A percentile compares a stretch with the other conserved stretches of the same genome.
Evolutionary conservation across 2,329 filamentous ascomycete genomes (phyloP).

Genomic region (Paraphaeosphaeria sporulosa): DNA sequence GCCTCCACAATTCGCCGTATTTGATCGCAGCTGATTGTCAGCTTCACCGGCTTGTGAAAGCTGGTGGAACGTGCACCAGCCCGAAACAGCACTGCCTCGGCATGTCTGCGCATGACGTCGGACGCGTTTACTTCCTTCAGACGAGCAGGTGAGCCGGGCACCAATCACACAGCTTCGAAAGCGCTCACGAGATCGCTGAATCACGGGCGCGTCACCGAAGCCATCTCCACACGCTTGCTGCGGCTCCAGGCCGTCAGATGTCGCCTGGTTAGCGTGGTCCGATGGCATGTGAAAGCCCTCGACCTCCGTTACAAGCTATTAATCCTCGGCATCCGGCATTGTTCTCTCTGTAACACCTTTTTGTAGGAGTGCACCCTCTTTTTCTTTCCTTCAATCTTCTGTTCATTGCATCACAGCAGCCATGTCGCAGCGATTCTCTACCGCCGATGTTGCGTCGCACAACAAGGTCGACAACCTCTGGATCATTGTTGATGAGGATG

Average conservation of each 20-base stretch:
- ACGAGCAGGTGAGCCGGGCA: constrained; percentile 33
- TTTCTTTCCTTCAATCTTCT: constrained; percentile 5
- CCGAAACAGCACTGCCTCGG: constrained; percentile 35
- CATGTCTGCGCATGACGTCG: constrained; percentile 40
- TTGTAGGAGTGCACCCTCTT: constrained; percentile 21
- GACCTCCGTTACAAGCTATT: constrained; percentile 31
- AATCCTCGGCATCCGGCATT: constrained; percentile 25
- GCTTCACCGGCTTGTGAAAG: constrained; percentile 16
- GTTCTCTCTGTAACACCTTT: constrained; percentile 27
- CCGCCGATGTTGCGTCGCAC: constrained; percentile 87
- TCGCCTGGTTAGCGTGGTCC: constrained; percentile 24
- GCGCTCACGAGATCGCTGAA: constrained; percentile 40
- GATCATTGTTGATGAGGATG: constrained; percentile 92
- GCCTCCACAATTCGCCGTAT: constrained; percentile 16
- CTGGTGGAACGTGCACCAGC: constrained; percentile 7
- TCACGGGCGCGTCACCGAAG: constrained; percentile 30
- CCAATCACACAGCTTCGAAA: constrained; percentile 39
- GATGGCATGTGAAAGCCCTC: constrained; percentile 48
- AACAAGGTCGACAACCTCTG: constrained; percentile 87
- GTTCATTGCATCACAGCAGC: constrained; percentile 19
- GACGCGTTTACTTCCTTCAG: constrained; percentile 24
- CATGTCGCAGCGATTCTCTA: constrained; percentile 90
- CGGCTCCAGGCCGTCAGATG: constrained; percentile 32
- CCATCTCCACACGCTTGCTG: constrained; percentile 29
- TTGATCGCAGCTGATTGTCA: constrained; percentile 10